These are phyloP conservation scores for Haplosporangium gracile DNA, from an alignment of 192 early-diverging fungal species.

Conservation along the genomic window DNA sequence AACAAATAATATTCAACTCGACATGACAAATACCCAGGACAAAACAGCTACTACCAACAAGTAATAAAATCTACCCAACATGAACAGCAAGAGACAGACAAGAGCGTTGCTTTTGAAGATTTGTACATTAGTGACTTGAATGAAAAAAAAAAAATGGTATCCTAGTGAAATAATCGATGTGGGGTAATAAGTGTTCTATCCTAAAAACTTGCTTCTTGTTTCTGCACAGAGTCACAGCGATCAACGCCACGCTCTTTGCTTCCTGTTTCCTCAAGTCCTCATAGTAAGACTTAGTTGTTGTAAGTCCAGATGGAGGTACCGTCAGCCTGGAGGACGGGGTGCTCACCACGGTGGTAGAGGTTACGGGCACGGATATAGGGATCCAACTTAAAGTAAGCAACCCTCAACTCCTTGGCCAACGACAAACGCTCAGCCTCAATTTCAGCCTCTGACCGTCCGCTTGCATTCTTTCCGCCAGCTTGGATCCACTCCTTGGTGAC, in stretches of 20 bases:
- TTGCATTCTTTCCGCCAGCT: constrained; percentile 47
- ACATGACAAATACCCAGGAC: background rate
- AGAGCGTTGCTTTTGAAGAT: background rate
- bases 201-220: background rate
- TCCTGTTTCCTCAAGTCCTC: background rate
- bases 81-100: background rate
- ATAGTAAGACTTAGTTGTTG: constrained; percentile 10
- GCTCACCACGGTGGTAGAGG: constrained; percentile 39
- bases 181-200: background rate
- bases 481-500: constrained; percentile 62
- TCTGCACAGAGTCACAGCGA: background rate
- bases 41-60: background rate
- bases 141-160: constrained; percentile 3
- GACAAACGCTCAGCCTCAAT: constrained; percentile 47
- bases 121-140: constrained; percentile 11
- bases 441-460: constrained; percentile 33
- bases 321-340: constrained; percentile 16
- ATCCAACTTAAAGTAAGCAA: constrained; percentile 59
- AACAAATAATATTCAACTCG: background rate
- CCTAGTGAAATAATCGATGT: background rate
- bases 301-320: constrained; percentile 24
- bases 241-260: background rate
- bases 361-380: constrained; percentile 57
- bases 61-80: background rate
- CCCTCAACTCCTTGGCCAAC: constrained; percentile 54